Evolutionary conservation across 306 rosid genomes (phyloP).

Genomic region (Fragaria vesca): DNA sequence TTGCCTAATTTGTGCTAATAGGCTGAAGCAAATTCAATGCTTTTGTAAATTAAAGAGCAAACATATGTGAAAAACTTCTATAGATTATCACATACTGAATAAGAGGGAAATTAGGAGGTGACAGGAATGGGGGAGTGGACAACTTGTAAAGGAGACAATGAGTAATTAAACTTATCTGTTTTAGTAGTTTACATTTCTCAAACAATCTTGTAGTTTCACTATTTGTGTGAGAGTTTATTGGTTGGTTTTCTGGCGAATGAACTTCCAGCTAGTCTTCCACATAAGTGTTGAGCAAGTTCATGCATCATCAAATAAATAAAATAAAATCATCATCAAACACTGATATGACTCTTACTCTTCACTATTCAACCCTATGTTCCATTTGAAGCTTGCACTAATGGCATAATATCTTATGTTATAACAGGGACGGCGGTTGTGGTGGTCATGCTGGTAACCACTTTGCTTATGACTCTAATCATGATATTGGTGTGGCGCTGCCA

Average conservation of each 20-base stretch:
- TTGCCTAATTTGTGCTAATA: background rate
- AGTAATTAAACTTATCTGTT: background rate
- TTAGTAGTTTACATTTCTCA: background rate
- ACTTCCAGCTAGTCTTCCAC: background rate
- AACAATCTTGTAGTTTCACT: background rate
- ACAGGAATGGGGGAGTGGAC: background rate
- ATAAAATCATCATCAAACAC: background rate
- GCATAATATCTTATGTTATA: slow-evolving; percentile 25
- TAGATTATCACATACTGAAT: background rate
- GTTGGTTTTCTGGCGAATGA: background rate
- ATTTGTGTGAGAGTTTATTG: background rate
- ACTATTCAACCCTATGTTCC: background rate
- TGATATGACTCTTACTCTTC: background rate
- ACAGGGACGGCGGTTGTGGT: slow-evolving; percentile 94
- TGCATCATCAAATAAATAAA: background rate
- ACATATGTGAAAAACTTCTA: background rate
- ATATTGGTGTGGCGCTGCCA: slow-evolving; percentile 96
- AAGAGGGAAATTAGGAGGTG: background rate
- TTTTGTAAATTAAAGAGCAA: background rate
- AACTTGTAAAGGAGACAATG: background rate
- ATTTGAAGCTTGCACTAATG: slow-evolving; percentile 14
- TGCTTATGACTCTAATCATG: slow-evolving; percentile 92
- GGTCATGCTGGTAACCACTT: slow-evolving; percentile 87
- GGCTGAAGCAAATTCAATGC: background rate
- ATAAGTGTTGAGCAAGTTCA: background rate